These are phyloP conservation scores for Ogataea neopini DNA, from an alignment of 805 yeast genomes.

Conservation along the genomic window DNA sequence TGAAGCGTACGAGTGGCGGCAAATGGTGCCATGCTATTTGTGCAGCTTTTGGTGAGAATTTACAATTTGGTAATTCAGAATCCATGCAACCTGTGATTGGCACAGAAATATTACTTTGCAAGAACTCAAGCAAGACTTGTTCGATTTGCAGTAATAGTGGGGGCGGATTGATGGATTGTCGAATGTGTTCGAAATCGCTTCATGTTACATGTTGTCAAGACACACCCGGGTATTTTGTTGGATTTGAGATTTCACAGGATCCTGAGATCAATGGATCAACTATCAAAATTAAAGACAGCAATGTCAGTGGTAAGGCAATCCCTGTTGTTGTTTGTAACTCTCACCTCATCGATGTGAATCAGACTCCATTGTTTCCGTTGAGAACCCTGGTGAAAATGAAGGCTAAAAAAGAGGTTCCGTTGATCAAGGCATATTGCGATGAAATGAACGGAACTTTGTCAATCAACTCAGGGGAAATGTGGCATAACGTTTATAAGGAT, in stretches of 20 bases:
- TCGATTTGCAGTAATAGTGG: slow-evolving; percentile 45
- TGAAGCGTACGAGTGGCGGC: slow-evolving; percentile 67
- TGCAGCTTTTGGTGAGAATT: slow-evolving; percentile 54
- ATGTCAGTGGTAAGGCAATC: slow-evolving; percentile 39
- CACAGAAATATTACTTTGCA: slow-evolving; percentile 32
- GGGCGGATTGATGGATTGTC: slow-evolving; percentile 54
- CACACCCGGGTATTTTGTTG: slow-evolving; percentile 45
- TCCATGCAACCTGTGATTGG: slow-evolving; percentile 51
- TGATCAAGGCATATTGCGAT: slow-evolving; percentile 42
- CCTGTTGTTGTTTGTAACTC: slow-evolving; percentile 47
- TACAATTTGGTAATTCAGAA: slow-evolving; percentile 43
- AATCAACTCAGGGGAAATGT: slow-evolving; percentile 10
- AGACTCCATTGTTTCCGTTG: slow-evolving; percentile 21
- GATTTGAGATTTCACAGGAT: slow-evolving; percentile 47
- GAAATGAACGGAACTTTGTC: slow-evolving; percentile 30
- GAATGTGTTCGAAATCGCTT: slow-evolving; percentile 39
- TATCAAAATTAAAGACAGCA: slow-evolving; percentile 26
- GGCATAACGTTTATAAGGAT: slow-evolving; percentile 13
- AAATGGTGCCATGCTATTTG: slow-evolving; percentile 81
- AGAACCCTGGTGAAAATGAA: slow-evolving; percentile 34
- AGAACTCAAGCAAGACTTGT: slow-evolving; percentile 41
- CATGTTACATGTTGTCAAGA: slow-evolving; percentile 66
- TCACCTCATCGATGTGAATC: slow-evolving; percentile 29
- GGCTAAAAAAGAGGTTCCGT: slow-evolving; percentile 36
- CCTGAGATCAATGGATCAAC: slow-evolving; percentile 20